phyloP scores from a whole-genome alignment of 2,329 filamentous ascomycete genomes.

The Paracorniculantispora psalliotae region DNA sequence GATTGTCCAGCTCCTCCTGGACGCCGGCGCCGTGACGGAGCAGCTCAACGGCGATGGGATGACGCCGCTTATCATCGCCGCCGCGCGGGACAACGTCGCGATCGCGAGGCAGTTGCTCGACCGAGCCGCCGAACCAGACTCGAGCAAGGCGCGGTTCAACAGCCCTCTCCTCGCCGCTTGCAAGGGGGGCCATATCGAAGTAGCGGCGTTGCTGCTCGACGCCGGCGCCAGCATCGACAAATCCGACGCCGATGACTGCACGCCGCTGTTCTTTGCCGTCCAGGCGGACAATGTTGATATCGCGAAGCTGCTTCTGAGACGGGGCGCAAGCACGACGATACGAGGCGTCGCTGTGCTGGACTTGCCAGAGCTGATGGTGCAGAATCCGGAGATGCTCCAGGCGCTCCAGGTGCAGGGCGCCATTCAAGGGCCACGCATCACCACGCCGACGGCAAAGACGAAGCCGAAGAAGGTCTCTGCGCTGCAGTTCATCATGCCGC shows the following conservation, averaged over 20 bases:
- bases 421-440: constrained; percentile 5
- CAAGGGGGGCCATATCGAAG: not conserved
- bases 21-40: not conserved
- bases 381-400: constrained; percentile 6
- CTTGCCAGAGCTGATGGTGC: not conserved
- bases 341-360: not conserved
- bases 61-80: not conserved
- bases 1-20: not conserved
- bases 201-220: constrained; percentile 6
- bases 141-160: not conserved
- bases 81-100: not conserved
- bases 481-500: not conserved
- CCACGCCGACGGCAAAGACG: not conserved
- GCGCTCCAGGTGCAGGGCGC: constrained; percentile 6
- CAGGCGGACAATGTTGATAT: not conserved
- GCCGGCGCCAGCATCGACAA: not conserved
- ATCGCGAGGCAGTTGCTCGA: constrained; percentile 6
- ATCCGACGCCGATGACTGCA: not conserved
- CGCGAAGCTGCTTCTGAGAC: constrained; percentile 1
- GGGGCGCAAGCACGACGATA: not conserved
- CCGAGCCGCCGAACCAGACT: not conserved
- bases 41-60: not conserved
- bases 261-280: constrained; percentile 4
- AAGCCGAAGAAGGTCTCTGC: not conserved
- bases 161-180: not conserved